Evolutionary conservation across 1,139 yeast genomes (phyloP).

Genomic region (Wickerhamomyces sp.): DNA sequence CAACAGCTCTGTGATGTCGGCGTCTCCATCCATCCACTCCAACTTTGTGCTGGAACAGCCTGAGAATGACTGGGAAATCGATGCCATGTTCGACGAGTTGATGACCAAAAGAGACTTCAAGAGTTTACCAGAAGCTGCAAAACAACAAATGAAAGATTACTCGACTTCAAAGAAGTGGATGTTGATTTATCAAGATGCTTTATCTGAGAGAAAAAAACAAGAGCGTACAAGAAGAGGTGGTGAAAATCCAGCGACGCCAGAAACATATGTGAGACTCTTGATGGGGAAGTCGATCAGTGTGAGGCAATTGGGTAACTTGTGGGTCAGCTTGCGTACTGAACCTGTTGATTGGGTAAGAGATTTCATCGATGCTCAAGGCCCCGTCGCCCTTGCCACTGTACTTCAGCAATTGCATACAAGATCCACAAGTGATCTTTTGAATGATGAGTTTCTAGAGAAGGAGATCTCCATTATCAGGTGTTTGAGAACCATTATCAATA

Average conservation of each 20-base stretch:
- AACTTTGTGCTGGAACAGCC: slow-evolving; percentile 52
- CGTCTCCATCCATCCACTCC: slow-evolving; percentile 1
- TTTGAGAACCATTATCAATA: slow-evolving; percentile 53
- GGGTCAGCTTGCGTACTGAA: slow-evolving; percentile 90
- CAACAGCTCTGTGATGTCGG: slow-evolving; percentile 11
- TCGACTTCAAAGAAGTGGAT: slow-evolving; percentile 84
- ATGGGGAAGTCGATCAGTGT: slow-evolving; percentile 66
- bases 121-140: slow-evolving; percentile 72
- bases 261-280: slow-evolving; percentile 69
- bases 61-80: slow-evolving; percentile 52
- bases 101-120: slow-evolving; percentile 83
- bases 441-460: slow-evolving; percentile 40
- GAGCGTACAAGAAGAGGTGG: slow-evolving; percentile 33
- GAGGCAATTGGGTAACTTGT: slow-evolving; percentile 72
- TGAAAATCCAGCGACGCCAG: slow-evolving; percentile 44
- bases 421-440: slow-evolving; percentile 24
- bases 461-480: slow-evolving; percentile 60
- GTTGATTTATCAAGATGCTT: slow-evolving; percentile 81
- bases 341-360: slow-evolving; percentile 86
- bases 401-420: slow-evolving; percentile 36
- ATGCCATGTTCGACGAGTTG: slow-evolving; percentile 58
- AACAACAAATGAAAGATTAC: slow-evolving; percentile 71
- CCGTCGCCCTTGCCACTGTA: slow-evolving; percentile 68
- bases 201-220: slow-evolving; percentile 66
- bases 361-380: slow-evolving; percentile 84